These are phyloP conservation scores for Aristolochia fimbriata DNA, from an alignment of 164 flowering plant species.

Conservation along the genomic window DNA sequence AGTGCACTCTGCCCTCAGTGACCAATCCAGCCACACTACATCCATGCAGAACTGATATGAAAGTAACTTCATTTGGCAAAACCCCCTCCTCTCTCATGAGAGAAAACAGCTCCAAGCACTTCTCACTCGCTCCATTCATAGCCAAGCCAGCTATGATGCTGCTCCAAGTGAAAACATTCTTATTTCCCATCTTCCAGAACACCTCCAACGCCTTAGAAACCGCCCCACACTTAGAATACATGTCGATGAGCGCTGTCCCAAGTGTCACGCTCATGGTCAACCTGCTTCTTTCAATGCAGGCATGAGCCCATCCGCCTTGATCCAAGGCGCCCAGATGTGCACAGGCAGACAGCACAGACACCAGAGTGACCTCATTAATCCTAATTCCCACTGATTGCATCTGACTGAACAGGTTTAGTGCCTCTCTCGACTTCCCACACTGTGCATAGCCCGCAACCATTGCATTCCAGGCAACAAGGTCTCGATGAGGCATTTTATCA, in stretches of 20 bases:
- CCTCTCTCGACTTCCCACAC: constrained; percentile 35
- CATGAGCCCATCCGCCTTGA: constrained; percentile 51
- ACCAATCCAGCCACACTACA: constrained; percentile 49
- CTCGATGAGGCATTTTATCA: constrained; percentile 43
- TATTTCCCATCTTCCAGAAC: constrained; percentile 41
- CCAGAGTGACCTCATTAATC: constrained; percentile 40
- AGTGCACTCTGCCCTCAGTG: constrained; percentile 30
- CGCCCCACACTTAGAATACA: constrained; percentile 44
- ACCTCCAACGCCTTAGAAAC: constrained; percentile 45
- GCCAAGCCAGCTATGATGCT: constrained; percentile 40
- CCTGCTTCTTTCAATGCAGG: constrained; percentile 27
- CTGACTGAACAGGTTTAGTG: constrained; percentile 28
- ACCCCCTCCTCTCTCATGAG: constrained; percentile 36
- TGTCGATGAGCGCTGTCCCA: constrained; percentile 46
- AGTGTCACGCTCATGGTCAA: constrained; percentile 30
- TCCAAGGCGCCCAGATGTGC: constrained; percentile 47
- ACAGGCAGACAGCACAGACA: constrained; percentile 44
- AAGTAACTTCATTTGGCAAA: constrained; percentile 43
- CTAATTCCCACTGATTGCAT: constrained; percentile 39
- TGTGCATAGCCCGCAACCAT: constrained; percentile 48
- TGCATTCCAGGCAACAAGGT: constrained; percentile 41
- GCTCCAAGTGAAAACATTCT: constrained; percentile 54
- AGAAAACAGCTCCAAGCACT: constrained; percentile 36
- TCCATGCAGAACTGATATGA: constrained; percentile 33
- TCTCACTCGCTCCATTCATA: constrained; percentile 41